Percentiles rank a stretch among this genome's conserved stretches.
Evolutionary conservation across 2,329 filamentous ascomycete species (phyloP).

Genomic region (Shiraia bambusicola): DNA sequence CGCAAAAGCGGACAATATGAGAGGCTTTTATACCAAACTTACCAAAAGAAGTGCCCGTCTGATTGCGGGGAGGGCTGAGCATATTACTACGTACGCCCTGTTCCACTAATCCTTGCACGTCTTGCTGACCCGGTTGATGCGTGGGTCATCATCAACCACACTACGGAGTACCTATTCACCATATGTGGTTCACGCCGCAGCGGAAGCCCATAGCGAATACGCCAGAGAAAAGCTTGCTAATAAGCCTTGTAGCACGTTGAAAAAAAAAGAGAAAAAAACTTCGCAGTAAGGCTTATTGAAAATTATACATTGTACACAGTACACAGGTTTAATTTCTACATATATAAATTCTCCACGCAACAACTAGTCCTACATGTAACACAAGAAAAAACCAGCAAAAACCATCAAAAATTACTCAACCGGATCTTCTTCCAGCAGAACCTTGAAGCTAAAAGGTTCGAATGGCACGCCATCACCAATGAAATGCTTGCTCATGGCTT

Average conservation of each 20-base stretch:
- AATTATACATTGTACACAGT: no score
- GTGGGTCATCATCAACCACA: not conserved
- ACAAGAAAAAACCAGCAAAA: slow-evolving; percentile 7
- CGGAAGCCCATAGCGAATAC: no score
- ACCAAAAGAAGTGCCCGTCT: not conserved
- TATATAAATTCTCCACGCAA: slow-evolving; percentile 14
- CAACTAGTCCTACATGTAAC: slow-evolving; percentile 17
- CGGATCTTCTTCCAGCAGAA: slow-evolving; percentile 77
- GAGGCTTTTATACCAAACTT: no score
- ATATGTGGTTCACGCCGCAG: no score
- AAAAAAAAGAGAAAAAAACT: no score
- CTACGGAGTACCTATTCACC: no score
- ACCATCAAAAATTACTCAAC: slow-evolving; percentile 32
- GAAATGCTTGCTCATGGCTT: slow-evolving; percentile 97
- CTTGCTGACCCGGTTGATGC: no score
- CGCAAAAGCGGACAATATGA: no score
- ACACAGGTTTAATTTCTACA: slow-evolving; percentile 14
- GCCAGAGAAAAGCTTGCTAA: no score
- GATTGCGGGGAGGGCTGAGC: not conserved
- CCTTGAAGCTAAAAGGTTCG: slow-evolving; percentile 83
- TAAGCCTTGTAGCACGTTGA: no score
- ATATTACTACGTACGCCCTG: not conserved
- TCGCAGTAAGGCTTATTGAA: no score
- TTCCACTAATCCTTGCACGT: no score
- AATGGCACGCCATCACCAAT: slow-evolving; percentile 85